phyloP scores from a whole-genome alignment of 768 basidiomycete genomes.

The Porphyrellus cyaneotinctus region DNA sequence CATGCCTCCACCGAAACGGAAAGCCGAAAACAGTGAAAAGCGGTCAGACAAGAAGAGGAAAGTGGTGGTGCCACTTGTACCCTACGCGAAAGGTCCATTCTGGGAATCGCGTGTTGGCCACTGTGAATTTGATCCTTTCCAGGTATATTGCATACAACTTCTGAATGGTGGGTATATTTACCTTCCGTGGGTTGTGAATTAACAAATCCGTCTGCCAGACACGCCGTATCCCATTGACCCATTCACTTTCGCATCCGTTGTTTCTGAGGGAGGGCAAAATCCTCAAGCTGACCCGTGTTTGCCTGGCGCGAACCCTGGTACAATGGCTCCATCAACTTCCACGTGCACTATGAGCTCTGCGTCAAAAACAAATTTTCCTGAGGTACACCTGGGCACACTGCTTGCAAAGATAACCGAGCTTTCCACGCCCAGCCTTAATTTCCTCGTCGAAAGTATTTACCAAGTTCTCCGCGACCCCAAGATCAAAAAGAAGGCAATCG shows the following conservation, averaged over 20 bases:
- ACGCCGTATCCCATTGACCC: conserved; percentile 71
- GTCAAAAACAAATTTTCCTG: conserved; percentile 66
- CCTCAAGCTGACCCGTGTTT: conserved; percentile 31
- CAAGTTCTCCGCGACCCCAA: conserved; percentile 65
- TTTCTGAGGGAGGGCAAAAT: conserved; percentile 35
- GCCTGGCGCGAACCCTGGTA: conserved; percentile 33
- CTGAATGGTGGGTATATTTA: conserved; percentile 67
- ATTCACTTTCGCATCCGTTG: conserved; percentile 63
- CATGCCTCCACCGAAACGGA: conserved; percentile 56
- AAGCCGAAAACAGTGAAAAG: conserved; percentile 47
- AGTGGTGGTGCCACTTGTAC: conserved; percentile 72
- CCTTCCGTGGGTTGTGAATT: conserved; percentile 1
- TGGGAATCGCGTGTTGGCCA: conserved; percentile 71
- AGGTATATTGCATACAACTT: conserved; percentile 69
- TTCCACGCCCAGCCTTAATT: conserved; percentile 56
- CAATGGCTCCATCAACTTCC: conserved; percentile 15
- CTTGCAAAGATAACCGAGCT: conserved; percentile 60
- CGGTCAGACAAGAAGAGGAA: conserved; percentile 67
- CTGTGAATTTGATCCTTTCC: conserved; percentile 67
- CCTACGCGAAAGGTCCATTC: conserved; percentile 77
- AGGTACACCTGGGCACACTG: conserved; percentile 55
- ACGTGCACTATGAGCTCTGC: conserved; percentile 26
- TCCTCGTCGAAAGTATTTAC: conserved; percentile 70
- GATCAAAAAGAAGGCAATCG: conserved; percentile 81
- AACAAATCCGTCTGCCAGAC: conserved; percentile 41